Percentiles rank a stretch among this genome's conserved stretches.
These are phyloP conservation scores for Rubia yunnanensis DNA, from an alignment of 257 asterid genomes.

Conservation along the genomic window DNA sequence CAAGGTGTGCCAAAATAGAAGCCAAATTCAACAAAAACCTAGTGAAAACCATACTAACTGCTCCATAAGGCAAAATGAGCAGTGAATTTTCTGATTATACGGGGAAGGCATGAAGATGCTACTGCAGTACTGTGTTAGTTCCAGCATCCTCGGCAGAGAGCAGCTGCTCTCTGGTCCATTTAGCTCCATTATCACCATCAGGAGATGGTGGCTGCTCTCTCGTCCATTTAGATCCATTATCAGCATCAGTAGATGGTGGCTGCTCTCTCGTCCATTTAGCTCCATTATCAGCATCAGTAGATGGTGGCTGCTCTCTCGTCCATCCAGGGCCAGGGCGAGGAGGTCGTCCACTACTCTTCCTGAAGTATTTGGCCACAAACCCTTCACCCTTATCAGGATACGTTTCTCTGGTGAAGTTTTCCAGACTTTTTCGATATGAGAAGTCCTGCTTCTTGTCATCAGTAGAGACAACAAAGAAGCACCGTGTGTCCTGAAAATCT, in stretches of 20 bases:
- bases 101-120: neutral
- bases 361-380: slow-evolving; percentile 57
- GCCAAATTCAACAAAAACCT: neutral
- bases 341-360: slow-evolving; percentile 16
- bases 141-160: slow-evolving; percentile 26
- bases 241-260: no score
- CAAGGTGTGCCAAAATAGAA: no score
- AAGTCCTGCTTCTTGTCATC: slow-evolving; percentile 69
- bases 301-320: slow-evolving; percentile 25
- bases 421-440: slow-evolving; percentile 72
- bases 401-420: slow-evolving; percentile 47
- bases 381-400: slow-evolving; percentile 66
- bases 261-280: no score
- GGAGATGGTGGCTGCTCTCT: no score
- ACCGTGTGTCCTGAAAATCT: slow-evolving; percentile 68
- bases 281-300: no score
- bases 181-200: no score
- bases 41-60: neutral
- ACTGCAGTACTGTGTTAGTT: slow-evolving; percentile 2
- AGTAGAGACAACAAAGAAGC: slow-evolving; percentile 63
- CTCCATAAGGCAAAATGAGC: slow-evolving; percentile 12
- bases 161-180: neutral
- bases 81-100: neutral
- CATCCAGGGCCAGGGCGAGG: slow-evolving; percentile 55
- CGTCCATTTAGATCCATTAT: no score